phyloP scores from a whole-genome alignment of 306 rosid genomes.

The Cucumis melo region DNA sequence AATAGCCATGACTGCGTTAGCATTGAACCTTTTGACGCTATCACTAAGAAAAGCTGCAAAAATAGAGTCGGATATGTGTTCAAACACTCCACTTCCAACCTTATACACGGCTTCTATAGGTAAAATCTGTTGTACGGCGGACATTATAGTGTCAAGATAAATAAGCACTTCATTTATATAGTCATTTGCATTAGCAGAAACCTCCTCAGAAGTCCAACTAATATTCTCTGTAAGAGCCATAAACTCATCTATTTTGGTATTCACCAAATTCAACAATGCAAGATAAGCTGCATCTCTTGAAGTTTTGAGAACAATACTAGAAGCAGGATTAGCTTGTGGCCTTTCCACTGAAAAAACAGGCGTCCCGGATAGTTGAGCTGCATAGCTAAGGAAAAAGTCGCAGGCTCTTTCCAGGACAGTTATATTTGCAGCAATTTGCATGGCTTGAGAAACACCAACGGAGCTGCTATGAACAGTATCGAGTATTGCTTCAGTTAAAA shows the following conservation, averaged over 20 bases:
- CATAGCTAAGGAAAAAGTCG: slow-evolving; percentile 62
- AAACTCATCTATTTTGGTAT: slow-evolving; percentile 41
- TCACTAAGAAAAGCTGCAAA: slow-evolving; percentile 60
- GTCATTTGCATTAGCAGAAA: slow-evolving; percentile 43
- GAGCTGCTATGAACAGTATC: slow-evolving; percentile 43
- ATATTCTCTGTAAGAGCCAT: slow-evolving; percentile 53
- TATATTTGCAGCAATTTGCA: slow-evolving; percentile 94
- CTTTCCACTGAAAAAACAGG: slow-evolving; percentile 40
- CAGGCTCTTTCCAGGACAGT: slow-evolving; percentile 84
- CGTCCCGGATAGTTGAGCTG: slow-evolving; percentile 49
- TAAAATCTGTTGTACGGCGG: slow-evolving; percentile 76
- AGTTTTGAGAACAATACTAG: slow-evolving; percentile 54
- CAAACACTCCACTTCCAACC: slow-evolving; percentile 79
- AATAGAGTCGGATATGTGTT: slow-evolving; percentile 54
- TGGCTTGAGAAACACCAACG: slow-evolving; percentile 68
- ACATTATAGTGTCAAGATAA: slow-evolving; percentile 73
- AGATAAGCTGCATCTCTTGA: slow-evolving; percentile 78
- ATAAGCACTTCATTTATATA: slow-evolving; percentile 54
- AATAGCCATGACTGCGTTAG: slow-evolving; percentile 39
- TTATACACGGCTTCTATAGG: slow-evolving; percentile 72
- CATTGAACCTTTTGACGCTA: slow-evolving; percentile 73
- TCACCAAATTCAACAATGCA: slow-evolving; percentile 44
- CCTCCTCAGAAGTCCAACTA: slow-evolving; percentile 71
- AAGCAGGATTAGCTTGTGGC: slow-evolving; percentile 50
- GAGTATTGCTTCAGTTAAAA: slow-evolving; percentile 58